Evolutionary conservation across 345 rosid species (phyloP).

Genomic region (Eucalyptus erythrocorys): DNA sequence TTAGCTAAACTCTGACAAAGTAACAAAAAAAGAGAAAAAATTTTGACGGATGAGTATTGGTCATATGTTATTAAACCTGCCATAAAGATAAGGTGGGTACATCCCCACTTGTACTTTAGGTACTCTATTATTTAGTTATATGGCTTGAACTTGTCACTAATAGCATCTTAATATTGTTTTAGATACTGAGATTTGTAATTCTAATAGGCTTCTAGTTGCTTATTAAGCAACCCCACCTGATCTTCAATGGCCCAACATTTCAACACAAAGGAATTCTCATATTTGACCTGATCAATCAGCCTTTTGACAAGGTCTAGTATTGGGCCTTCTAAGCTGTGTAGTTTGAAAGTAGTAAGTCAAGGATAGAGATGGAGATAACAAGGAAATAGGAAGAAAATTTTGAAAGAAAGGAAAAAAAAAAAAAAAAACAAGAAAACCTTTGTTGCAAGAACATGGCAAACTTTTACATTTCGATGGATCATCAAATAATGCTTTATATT

Average conservation of each 20-base stretch:
- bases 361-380: not conserved
- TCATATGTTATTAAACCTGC: too few relatives aligned
- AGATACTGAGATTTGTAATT: conserved; percentile 66
- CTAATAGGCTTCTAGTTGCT: conserved; percentile 85
- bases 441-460: conserved; percentile 69
- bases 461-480: conserved; percentile 63
- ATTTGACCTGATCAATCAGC: conserved; percentile 62
- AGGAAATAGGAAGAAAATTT: not conserved
- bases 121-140: conserved; percentile 62
- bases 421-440: conserved; percentile 25
- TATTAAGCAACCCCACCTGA: conserved; percentile 51
- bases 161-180: conserved; percentile 83
- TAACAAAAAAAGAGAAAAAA: too few relatives aligned
- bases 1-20: too few relatives aligned
- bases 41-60: too few relatives aligned
- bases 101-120: conserved; percentile 9
- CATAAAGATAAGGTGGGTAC: too few relatives aligned
- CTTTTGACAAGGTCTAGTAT: conserved; percentile 70
- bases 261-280: conserved; percentile 66
- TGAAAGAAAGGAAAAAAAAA: not conserved
- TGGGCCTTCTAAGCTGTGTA: conserved; percentile 78
- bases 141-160: conserved; percentile 64
- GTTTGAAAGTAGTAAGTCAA: not conserved
- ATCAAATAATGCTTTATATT: conserved; percentile 62
- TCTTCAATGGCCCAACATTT: conserved; percentile 81